Percentiles rank a stretch among this genome's conserved stretches.
These are phyloP conservation scores for Nymphaea thermarum DNA, from an alignment of 164 flowering plant species.

Conservation along the genomic window DNA sequence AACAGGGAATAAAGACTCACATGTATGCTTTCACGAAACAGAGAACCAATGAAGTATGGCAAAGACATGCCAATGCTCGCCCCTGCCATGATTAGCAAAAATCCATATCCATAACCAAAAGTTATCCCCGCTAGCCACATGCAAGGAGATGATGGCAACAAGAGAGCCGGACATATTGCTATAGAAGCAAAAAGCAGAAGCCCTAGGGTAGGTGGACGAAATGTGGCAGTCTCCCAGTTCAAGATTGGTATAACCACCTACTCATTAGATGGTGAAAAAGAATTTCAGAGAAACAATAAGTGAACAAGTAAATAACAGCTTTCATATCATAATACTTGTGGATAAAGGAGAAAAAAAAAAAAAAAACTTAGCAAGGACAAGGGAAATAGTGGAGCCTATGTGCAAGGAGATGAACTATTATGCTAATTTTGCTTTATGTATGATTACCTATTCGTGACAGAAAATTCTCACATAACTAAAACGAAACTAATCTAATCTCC, in stretches of 20 bases:
- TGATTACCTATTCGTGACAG: too few relatives aligned
- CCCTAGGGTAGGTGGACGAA: constrained; percentile 53
- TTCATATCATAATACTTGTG: too few relatives aligned
- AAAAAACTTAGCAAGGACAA: too few relatives aligned
- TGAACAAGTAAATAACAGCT: too few relatives aligned
- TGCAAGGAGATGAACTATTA: too few relatives aligned
- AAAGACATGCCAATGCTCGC: constrained; percentile 62
- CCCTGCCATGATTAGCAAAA: constrained; percentile 54
- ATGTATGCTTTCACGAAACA: constrained; percentile 60
- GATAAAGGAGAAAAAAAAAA: too few relatives aligned
- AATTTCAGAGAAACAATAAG: background rate
- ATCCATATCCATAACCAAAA: constrained; percentile 90
- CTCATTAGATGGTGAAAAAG: background rate
- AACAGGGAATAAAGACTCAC: constrained; percentile 23
- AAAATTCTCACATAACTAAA: too few relatives aligned
- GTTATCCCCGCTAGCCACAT: constrained; percentile 98
- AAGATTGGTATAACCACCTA: constrained; percentile 79
- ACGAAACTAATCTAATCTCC: too few relatives aligned
- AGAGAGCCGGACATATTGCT: constrained; percentile 62
- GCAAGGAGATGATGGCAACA: constrained; percentile 84
- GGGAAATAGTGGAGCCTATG: too few relatives aligned
- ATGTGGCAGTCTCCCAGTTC: constrained; percentile 70
- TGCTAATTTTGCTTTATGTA: too few relatives aligned
- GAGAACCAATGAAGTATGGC: constrained; percentile 80
- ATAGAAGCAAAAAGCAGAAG: constrained; percentile 62